phyloP scores from a whole-genome alignment of 345 rosid genomes.

The Syzygium oleosum region DNA sequence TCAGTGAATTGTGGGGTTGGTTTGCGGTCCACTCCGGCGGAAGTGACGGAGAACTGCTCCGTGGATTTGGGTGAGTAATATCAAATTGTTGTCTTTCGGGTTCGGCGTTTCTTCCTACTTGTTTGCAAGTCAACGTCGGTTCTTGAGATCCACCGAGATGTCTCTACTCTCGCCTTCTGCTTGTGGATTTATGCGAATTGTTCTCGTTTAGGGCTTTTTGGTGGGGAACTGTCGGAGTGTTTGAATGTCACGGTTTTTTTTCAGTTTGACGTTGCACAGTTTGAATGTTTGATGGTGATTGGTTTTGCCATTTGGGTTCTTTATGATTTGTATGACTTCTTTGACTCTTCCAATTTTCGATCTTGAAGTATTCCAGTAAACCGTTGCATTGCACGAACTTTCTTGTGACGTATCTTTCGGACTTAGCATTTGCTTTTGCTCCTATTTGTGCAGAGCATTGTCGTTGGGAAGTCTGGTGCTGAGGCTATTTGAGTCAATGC shows the following conservation, averaged over 20 bases:
- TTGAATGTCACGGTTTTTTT: neutral
- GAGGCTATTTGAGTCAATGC: constrained; percentile 13
- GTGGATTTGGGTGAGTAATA: neutral
- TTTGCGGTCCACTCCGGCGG: neutral
- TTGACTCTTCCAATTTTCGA: neutral
- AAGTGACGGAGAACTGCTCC: neutral
- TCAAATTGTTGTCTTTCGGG: neutral
- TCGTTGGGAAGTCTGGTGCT: neutral
- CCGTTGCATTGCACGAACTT: neutral
- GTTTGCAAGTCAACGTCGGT: neutral
- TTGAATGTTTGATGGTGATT: neutral
- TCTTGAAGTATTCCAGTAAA: neutral
- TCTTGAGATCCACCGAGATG: neutral
- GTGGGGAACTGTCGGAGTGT: neutral
- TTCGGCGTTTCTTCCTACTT: neutral
- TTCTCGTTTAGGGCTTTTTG: neutral
- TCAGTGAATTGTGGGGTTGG: neutral
- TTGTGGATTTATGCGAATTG: neutral
- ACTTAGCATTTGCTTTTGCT: neutral
- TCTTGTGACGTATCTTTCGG: neutral
- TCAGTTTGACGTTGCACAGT: neutral
- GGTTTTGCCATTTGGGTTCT: neutral
- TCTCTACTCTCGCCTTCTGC: neutral
- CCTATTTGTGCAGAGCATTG: neutral
- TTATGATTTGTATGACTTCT: neutral